Percentiles rank a stretch among this genome's conserved stretches.
Evolutionary conservation across 257 asterid species (phyloP).

Genomic region (Solanum verrucosum): DNA sequence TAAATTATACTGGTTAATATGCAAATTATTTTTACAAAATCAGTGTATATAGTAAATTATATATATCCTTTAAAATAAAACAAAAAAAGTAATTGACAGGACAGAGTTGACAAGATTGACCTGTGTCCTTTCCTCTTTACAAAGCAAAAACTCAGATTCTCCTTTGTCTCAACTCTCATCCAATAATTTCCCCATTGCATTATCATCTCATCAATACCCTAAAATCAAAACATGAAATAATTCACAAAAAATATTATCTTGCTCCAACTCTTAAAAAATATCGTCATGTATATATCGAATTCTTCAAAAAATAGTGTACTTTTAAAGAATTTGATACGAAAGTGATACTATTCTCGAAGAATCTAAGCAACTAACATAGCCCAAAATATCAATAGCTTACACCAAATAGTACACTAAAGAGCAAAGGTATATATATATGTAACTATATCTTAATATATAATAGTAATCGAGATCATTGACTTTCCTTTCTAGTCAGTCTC

Average conservation of each 20-base stretch:
- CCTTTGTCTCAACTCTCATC: slow-evolving; percentile 24
- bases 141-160: slow-evolving; percentile 27
- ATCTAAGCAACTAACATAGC: not conserved
- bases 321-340: not conserved
- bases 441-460: not conserved
- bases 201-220: slow-evolving; percentile 4
- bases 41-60: not conserved
- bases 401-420: not conserved
- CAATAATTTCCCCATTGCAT: slow-evolving; percentile 5
- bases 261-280: not conserved
- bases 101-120: slow-evolving; percentile 60
- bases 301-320: not conserved
- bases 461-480: not conserved
- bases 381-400: not conserved
- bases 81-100: slow-evolving; percentile 42
- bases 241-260: not conserved
- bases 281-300: not conserved
- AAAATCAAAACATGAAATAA: not conserved
- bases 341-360: not conserved
- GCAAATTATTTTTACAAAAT: not conserved
- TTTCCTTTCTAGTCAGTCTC: not conserved
- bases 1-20: not conserved
- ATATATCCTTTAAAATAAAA: not conserved
- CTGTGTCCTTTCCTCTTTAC: slow-evolving; percentile 30
- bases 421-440: not conserved